Evolutionary conservation across 768 basidiomycete species (phyloP), one percentile per base, ranked within the genome.

Genomic region (Mycena vulgaris): DNA sequence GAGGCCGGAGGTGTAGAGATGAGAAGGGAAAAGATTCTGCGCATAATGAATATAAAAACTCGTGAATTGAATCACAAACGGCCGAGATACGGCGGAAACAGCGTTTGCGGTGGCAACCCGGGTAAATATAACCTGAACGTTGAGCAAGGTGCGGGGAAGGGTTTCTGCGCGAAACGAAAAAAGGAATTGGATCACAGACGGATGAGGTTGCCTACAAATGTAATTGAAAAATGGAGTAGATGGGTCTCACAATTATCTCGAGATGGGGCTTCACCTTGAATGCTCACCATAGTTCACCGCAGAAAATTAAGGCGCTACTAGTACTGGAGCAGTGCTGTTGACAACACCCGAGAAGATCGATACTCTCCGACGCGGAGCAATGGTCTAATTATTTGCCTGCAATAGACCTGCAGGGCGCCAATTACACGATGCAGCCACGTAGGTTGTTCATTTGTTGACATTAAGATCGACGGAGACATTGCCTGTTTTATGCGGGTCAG

Each of bases 391-490:
- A 39, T 5, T 31, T 19, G 30, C 23, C 48, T 52, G 23, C n/a
- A 52, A 30, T 31, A 25, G 51, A 31, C 14, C 19, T 52, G 51
- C 30, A 19, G 25, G 25, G 42, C 33, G 27, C 28, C 28, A 48
- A 23, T 40, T 39, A 63, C 61, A 55, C 51, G 62, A 56, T 30
- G 37, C 6, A 53, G 51, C 49, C 62, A 63, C 62, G 62, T 63
- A 63, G 53, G 17, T 35, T n/a, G 53, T 56, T 56, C 61, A 51
- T 39, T 53, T 42, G 49, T 51, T 37, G 37, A 30, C 13, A 53
- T 63, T 37, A 31, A 30, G 59, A 51, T 62, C 47, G 33, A 5
- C n/a, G 45, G 13, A 47, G 45, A 23, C 45, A 47, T 47, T 47
- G 45, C n/a, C n/a, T 6, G 33, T 13, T 47, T 47, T 13, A 19